Evolutionary conservation across 805 yeast species (phyloP).

Genomic region (Martiniozyma abietophila): DNA sequence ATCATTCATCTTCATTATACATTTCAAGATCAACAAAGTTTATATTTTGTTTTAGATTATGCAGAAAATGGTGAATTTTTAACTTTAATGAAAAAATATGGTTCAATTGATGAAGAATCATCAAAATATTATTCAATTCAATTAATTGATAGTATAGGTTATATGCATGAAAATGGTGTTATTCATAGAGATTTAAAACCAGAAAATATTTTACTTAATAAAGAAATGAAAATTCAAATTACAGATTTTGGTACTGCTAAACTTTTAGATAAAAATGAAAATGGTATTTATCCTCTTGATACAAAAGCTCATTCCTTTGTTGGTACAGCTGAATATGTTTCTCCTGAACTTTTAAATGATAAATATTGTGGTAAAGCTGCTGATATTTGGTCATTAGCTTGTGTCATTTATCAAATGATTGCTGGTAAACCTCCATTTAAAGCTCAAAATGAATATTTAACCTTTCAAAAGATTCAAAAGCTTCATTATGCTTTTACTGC

Average conservation of each 20-base stretch:
- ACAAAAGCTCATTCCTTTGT: slow-evolving; percentile 72
- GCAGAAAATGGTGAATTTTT: slow-evolving; percentile 75
- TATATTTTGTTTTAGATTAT: slow-evolving; percentile 69
- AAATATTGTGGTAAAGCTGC: slow-evolving; percentile 57
- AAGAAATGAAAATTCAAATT: slow-evolving; percentile 50
- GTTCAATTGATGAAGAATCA: slow-evolving; percentile 63
- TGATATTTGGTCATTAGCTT: slow-evolving; percentile 56
- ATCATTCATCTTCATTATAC: slow-evolving; percentile 65
- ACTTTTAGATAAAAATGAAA: slow-evolving; percentile 43
- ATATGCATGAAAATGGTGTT: slow-evolving; percentile 67
- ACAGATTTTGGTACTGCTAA: slow-evolving; percentile 87
- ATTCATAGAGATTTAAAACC: slow-evolving; percentile 80
- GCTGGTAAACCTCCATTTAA: slow-evolving; percentile 73
- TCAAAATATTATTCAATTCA: slow-evolving; percentile 65
- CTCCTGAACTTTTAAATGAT: slow-evolving; percentile 70
- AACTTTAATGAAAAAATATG: slow-evolving; percentile 55
- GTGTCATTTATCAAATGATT: slow-evolving; percentile 52
- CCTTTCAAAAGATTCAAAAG: slow-evolving; percentile 75
- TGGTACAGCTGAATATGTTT: slow-evolving; percentile 79
- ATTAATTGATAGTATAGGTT: slow-evolving; percentile 60
- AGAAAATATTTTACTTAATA: slow-evolving; percentile 64
- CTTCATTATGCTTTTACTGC: slow-evolving; percentile 78
- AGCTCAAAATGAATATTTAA: slow-evolving; percentile 72
- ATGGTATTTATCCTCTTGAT: slow-evolving; percentile 54
- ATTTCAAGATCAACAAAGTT: slow-evolving; percentile 65